Evolutionary conservation across 129 eudicot species (phyloP).

Genomic region (Escallonia rubra): DNA sequence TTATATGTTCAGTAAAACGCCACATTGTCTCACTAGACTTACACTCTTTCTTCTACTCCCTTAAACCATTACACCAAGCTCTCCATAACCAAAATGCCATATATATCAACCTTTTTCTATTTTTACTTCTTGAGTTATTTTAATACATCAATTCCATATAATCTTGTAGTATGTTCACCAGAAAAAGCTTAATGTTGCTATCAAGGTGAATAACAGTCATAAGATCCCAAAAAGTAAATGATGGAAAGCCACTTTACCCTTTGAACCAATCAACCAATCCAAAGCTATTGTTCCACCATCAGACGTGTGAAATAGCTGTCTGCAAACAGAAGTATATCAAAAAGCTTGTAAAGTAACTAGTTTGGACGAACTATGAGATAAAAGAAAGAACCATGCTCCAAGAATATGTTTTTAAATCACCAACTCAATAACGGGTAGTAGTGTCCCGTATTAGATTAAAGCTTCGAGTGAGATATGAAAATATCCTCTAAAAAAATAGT

Average conservation of each 20-base stretch:
- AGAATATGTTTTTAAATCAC: too few species aligned
- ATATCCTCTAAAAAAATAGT: too few species aligned
- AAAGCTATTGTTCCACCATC: slow-evolving; percentile 97
- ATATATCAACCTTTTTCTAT: too few species aligned
- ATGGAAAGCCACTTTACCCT: slow-evolving; percentile 37
- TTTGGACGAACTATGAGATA: background rate
- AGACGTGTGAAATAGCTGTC: slow-evolving; percentile 60
- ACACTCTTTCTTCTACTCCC: too few species aligned
- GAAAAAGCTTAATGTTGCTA: background rate
- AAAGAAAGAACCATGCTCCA: background rate
- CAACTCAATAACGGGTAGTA: too few species aligned
- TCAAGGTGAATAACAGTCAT: background rate
- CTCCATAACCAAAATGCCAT: too few species aligned
- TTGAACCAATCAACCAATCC: slow-evolving; percentile 66
- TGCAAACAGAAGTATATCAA: slow-evolving; percentile 16
- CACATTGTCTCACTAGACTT: background rate
- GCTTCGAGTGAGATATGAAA: too few species aligned
- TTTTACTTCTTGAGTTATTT: too few species aligned
- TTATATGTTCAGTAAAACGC: background rate
- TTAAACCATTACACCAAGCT: too few species aligned
- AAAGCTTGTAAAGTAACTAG: background rate
- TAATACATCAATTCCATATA: too few species aligned
- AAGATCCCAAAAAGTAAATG: slow-evolving; percentile 6
- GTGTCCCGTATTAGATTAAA: too few species aligned
- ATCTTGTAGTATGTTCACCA: background rate